Evolutionary conservation across 2,329 filamentous ascomycete species (phyloP).

Genomic region (Alternaria novae-zelandiae): DNA sequence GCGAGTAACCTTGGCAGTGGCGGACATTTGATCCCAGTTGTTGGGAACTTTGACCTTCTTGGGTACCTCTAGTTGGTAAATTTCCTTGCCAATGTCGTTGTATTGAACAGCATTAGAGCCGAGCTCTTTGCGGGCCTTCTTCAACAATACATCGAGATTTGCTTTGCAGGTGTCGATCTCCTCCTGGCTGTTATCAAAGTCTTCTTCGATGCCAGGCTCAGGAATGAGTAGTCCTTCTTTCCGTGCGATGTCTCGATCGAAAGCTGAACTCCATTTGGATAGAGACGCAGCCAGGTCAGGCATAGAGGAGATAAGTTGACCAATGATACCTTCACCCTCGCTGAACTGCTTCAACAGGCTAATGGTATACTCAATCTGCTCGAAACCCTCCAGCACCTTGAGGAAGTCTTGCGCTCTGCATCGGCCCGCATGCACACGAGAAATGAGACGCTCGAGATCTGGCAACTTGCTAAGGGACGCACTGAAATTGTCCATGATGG

Average conservation of each 20-base stretch:
- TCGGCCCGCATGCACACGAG: constrained; percentile 88
- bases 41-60: constrained; percentile 85
- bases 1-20: constrained; percentile 85
- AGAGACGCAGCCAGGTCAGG: constrained; percentile 78
- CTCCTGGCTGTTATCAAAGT: constrained; percentile 86
- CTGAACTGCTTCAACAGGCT: constrained; percentile 75
- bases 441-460: constrained; percentile 91
- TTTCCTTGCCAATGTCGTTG: constrained; percentile 88
- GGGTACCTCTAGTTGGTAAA: constrained; percentile 93
- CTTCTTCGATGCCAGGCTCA: constrained; percentile 83
- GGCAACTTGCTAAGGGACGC: constrained; percentile 89
- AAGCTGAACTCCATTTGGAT: constrained; percentile 87
- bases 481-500: constrained; percentile 84
- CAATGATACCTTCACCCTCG: constrained; percentile 81
- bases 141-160: constrained; percentile 74
- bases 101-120: constrained; percentile 68
- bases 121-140: constrained; percentile 73
- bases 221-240: constrained; percentile 85
- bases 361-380: constrained; percentile 97
- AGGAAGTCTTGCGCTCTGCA: constrained; percentile 93
- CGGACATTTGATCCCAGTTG: constrained; percentile 94
- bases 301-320: constrained; percentile 83
- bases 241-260: constrained; percentile 80
- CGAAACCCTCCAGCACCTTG: constrained; percentile 91
- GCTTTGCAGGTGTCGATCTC: constrained; percentile 76